Evolutionary conservation across 805 yeast species (phyloP).

Genomic region (Priceomyces melissophilus): DNA sequence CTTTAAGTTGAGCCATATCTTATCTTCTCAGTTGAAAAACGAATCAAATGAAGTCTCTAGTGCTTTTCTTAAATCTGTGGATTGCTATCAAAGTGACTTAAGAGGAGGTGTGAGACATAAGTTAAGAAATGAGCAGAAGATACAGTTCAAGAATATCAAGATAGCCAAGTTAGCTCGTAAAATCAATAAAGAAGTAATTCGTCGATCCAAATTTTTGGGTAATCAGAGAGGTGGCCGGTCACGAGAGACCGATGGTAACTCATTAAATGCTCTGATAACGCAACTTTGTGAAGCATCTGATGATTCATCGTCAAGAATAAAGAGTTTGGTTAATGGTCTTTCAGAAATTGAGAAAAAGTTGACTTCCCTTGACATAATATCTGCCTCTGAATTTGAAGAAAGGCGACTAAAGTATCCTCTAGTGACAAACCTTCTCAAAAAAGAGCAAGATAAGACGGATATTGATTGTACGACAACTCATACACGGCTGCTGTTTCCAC

Average conservation of each 20-base stretch:
- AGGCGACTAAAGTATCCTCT: slow-evolving; percentile 12
- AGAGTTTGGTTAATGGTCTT: slow-evolving; percentile 10
- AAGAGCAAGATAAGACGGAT: too few relatives aligned
- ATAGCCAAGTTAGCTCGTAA: slow-evolving; percentile 27
- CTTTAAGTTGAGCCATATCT: slow-evolving; percentile 30
- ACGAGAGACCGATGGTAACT: neutral
- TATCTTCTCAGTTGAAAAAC: slow-evolving; percentile 18
- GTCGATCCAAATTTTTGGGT: slow-evolving; percentile 10
- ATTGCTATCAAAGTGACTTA: slow-evolving; percentile 35
- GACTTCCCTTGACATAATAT: neutral
- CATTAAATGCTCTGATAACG: slow-evolving; percentile 4
- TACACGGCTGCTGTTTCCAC: too few relatives aligned
- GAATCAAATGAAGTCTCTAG: slow-evolving; percentile 30
- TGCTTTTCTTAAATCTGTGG: slow-evolving; percentile 23
- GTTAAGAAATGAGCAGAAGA: slow-evolving; percentile 35
- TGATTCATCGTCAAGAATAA: slow-evolving; percentile 13
- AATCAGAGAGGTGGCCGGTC: neutral
- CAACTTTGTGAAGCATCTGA: slow-evolving; percentile 10
- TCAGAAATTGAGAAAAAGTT: slow-evolving; percentile 10
- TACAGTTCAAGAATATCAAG: slow-evolving; percentile 38
- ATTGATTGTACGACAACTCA: too few relatives aligned
- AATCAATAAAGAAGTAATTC: slow-evolving; percentile 14
- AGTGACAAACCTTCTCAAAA: slow-evolving; percentile 6
- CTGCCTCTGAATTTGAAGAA: neutral
- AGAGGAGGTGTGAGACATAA: slow-evolving; percentile 30